Conservation (phyloP, 2,329 filamentous ascomycete species). For the Leptosphaerulina australis region DNA sequence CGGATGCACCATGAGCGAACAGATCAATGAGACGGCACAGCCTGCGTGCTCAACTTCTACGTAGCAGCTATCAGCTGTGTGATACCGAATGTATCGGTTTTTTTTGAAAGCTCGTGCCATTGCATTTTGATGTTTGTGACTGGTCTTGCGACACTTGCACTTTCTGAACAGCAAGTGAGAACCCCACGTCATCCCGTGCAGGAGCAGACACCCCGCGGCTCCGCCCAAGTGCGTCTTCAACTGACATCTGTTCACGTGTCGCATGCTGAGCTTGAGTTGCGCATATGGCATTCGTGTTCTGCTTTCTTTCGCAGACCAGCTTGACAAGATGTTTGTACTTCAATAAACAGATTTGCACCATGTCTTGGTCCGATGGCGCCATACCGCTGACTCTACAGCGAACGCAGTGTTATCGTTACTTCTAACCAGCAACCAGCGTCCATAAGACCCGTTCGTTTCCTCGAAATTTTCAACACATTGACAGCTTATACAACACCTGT, state of each 20-base stretch:
- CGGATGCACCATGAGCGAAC: conserved; percentile 22
- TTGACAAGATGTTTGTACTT: conserved; percentile 21
- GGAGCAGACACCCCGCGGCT: conserved; percentile 11
- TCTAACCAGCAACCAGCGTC: background rate
- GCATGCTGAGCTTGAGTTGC: conserved; percentile 7
- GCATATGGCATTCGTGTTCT: background rate
- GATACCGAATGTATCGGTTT: conserved; percentile 29
- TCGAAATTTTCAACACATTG: background rate
- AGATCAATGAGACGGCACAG: conserved; percentile 21
- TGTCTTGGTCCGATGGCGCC: conserved; percentile 42
- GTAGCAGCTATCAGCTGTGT: conserved; percentile 37
- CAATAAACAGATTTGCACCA: conserved; percentile 28
- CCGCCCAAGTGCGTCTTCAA: conserved; percentile 2
- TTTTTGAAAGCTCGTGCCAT: conserved; percentile 13
- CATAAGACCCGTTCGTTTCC: background rate
- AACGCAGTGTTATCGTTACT: conserved; percentile 21
- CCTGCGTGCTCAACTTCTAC: conserved; percentile 20
- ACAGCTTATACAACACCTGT: background rate
- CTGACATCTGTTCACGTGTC: conserved; percentile 16
- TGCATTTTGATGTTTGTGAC: conserved; percentile 9
- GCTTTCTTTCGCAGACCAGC: background rate
- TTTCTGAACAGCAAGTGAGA: conserved; percentile 3
- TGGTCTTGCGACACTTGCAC: conserved; percentile 1
- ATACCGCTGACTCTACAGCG: conserved; percentile 37
- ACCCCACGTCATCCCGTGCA: conserved; percentile 24